Conservation (phyloP, 2,329 filamentous ascomycete species). For the Talaromyces islandicus region DNA sequence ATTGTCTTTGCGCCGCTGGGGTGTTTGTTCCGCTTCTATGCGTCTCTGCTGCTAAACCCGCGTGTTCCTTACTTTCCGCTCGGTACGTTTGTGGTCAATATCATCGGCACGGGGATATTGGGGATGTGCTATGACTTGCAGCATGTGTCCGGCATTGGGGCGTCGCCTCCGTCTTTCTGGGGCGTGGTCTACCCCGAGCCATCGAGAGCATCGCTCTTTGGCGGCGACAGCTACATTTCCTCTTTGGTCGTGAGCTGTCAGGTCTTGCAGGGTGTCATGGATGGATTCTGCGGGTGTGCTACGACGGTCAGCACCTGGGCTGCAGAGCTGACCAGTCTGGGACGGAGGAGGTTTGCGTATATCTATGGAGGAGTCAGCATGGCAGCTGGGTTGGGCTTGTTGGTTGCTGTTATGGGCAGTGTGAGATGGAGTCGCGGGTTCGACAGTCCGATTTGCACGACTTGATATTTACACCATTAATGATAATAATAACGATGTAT, state of each 20-base stretch:
- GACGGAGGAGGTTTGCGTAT: slow-evolving; percentile 44
- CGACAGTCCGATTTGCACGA: slow-evolving; percentile 9
- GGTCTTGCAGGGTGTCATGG: slow-evolving; percentile 59
- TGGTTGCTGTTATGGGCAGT: slow-evolving; percentile 52
- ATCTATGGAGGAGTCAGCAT: slow-evolving; percentile 48
- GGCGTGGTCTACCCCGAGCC: slow-evolving; percentile 28
- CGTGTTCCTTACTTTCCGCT: slow-evolving; percentile 65
- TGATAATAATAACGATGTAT: background rate
- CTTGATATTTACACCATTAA: background rate
- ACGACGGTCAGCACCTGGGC: slow-evolving; percentile 66
- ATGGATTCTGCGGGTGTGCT: slow-evolving; percentile 62
- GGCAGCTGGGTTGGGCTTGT: slow-evolving; percentile 39
- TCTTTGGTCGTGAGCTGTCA: slow-evolving; percentile 52
- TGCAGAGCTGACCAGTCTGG: slow-evolving; percentile 51
- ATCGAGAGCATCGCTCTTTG: background rate
- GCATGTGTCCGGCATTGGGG: slow-evolving; percentile 50
- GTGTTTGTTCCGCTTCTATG: slow-evolving; percentile 68
- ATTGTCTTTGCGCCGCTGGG: slow-evolving; percentile 78
- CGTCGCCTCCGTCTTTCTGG: slow-evolving; percentile 20
- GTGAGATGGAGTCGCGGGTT: slow-evolving; percentile 48
- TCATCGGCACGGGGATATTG: slow-evolving; percentile 67
- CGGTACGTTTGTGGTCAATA: slow-evolving; percentile 79
- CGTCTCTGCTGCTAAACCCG: slow-evolving; percentile 65
- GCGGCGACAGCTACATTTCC: slow-evolving; percentile 26
- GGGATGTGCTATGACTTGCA: slow-evolving; percentile 75